These are phyloP conservation scores for Clarireedia hainanense DNA, from an alignment of 2,329 filamentous ascomycete genomes.

Conservation along the genomic window DNA sequence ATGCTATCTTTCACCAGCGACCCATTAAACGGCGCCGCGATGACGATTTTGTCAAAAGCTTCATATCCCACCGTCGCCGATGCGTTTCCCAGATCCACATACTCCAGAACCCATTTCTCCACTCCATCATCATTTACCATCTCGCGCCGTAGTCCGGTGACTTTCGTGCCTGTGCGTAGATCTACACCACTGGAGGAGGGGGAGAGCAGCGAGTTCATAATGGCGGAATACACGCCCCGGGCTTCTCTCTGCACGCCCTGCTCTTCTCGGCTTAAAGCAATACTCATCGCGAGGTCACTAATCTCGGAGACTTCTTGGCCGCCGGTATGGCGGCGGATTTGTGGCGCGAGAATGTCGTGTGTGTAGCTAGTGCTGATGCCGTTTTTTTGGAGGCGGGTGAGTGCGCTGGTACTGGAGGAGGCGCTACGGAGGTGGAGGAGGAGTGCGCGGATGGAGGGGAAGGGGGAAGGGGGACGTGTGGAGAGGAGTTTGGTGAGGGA, in stretches of 20 bases:
- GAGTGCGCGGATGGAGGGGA: neutral
- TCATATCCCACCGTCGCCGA: neutral
- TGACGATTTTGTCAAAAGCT: neutral
- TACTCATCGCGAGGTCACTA: slow-evolving; percentile 1
- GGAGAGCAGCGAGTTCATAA: neutral
- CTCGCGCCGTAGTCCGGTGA: neutral
- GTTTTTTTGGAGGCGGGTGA: neutral
- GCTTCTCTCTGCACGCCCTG: neutral
- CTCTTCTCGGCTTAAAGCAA: neutral
- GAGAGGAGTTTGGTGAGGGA: neutral
- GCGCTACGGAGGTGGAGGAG: neutral
- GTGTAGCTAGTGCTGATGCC: neutral
- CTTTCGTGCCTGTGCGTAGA: neutral
- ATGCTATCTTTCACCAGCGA: neutral
- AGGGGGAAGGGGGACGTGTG: neutral
- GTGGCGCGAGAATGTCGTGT: slow-evolving; percentile 1
- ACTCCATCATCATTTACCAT: neutral
- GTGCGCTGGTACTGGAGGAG: neutral
- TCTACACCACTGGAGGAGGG: neutral
- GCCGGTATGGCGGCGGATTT: slow-evolving; percentile 1
- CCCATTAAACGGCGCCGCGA: neutral
- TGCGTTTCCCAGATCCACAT: neutral
- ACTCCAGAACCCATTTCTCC: neutral
- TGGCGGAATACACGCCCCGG: neutral
- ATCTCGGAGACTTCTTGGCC: neutral